Base-by-base conservation (phyloP, 306 rosid species). In the Vigna unguiculata region DNA sequence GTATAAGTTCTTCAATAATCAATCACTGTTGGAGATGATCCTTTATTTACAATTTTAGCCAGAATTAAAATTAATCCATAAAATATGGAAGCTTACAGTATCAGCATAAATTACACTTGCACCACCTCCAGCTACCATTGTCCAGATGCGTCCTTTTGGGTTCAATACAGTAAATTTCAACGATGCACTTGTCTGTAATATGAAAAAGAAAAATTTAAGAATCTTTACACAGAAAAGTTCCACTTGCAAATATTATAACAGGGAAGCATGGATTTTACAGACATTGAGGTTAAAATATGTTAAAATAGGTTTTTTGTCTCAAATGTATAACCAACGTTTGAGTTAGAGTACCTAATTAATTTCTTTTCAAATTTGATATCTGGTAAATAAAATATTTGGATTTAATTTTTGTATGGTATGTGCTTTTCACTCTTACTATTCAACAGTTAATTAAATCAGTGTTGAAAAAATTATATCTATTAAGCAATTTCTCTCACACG, bases 51-150 rank as follows among this genome's bases (percentile, higher is more conserved):
- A 16, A 8, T 65, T 74, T 80, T 67, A 65, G 78, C 76, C 25
- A 24, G 52, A 58, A 71, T 64, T 48, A 53, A 22, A 73, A 62
- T 74, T 19, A 57, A 69, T 25, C 34, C 41, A 70, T 24, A 63
- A 64, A 55, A 43, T 65, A 54, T 67, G 48, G 71, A 59, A 61
- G 68, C 95, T 81, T 83, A 92, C 96, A 16, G 97, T 92, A 66
- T 92, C 97, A 21, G 97, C 97, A 73, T 90, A 92, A 59, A 90
- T 92, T 62, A 92, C 97, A 7, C 97, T 92, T n/a, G 97, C 97
- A 65, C 97, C 97, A 34, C 96, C 97, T 64, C 97, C 97, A 38
- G 96, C 97, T 34, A 92, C 97, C 97, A 90, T 90, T 47, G 97
- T 92, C 97, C 97, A 92, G 66, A 92, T 92, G 76, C 97, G 93